Conservation (phyloP, 2,329 filamentous ascomycete genomes). For the Aspergillus ruber region DNA sequence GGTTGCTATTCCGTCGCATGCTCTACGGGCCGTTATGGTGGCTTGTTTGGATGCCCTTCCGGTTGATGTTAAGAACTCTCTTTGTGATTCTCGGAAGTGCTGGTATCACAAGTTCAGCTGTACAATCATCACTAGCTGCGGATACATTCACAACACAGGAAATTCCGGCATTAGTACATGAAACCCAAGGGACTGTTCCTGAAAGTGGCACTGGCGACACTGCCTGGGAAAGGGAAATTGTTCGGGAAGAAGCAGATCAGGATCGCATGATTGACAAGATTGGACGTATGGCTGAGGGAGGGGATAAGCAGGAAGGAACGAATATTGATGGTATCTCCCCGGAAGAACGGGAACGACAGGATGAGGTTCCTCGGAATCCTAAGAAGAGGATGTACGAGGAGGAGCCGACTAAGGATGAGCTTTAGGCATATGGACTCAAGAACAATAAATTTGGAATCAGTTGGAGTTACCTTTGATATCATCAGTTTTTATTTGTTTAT, state of each 20-base stretch:
- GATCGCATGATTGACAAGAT: constrained; percentile 38
- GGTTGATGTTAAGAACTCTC: constrained; percentile 55
- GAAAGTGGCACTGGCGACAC: constrained; percentile 9
- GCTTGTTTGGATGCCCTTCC: constrained; percentile 78
- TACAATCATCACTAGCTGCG: constrained; percentile 18
- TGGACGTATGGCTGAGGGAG: constrained; percentile 32
- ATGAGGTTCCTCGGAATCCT: constrained; percentile 38
- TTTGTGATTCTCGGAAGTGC: constrained; percentile 52
- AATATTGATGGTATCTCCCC: constrained; percentile 29
- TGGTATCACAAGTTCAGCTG: constrained; percentile 29
- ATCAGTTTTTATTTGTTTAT: too few relatives aligned
- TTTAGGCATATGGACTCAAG: constrained; percentile 18
- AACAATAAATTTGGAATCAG: too few relatives aligned
- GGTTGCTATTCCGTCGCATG: constrained; percentile 78
- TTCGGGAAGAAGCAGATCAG: constrained; percentile 15
- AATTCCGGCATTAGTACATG: constrained; percentile 11
- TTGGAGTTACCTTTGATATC: too few relatives aligned
- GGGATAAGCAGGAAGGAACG: constrained; percentile 17
- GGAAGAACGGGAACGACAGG: constrained; percentile 30
- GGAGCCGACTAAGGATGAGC: constrained; percentile 7
- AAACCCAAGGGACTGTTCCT: constrained; percentile 14
- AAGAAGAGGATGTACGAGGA: constrained; percentile 33
- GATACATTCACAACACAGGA: constrained; percentile 13
- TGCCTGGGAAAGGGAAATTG: constrained; percentile 14
- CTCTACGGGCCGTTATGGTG: constrained; percentile 88